These are phyloP conservation scores for Macrolepiota albuminosa DNA, from an alignment of 768 basidiomycete species.

Conservation along the genomic window DNA sequence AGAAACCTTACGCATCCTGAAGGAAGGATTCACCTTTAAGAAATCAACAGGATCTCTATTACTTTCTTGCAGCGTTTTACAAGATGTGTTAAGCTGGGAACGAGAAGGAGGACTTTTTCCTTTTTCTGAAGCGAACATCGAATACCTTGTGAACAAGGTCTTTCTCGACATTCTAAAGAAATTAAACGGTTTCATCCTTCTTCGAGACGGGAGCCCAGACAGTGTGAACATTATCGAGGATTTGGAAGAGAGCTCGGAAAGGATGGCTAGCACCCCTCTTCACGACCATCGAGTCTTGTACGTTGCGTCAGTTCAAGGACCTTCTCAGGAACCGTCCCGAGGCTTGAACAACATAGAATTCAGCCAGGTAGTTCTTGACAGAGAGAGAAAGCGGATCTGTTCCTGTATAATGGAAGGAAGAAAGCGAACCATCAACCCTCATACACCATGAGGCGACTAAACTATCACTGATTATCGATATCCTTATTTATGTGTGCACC, in stretches of 20 bases:
- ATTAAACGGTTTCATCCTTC: neutral
- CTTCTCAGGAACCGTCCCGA: neutral
- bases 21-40: neutral
- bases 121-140: neutral
- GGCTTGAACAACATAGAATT: neutral
- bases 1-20: neutral
- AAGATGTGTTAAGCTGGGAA: neutral
- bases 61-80: neutral
- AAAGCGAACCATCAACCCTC: neutral
- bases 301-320: neutral
- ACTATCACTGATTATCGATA: neutral
- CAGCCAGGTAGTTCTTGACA: neutral
- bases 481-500: neutral
- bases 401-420: neutral
- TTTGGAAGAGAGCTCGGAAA: neutral
- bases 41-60: neutral
- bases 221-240: neutral
- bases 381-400: neutral
- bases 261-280: neutral
- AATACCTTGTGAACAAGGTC: neutral
- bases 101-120: neutral
- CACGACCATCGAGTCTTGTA: neutral
- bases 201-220: neutral
- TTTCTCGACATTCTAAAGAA: neutral
- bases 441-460: neutral